Conservation (phyloP, 805 yeast genomes). For the Sugiyamaella qingdaonensis region DNA sequence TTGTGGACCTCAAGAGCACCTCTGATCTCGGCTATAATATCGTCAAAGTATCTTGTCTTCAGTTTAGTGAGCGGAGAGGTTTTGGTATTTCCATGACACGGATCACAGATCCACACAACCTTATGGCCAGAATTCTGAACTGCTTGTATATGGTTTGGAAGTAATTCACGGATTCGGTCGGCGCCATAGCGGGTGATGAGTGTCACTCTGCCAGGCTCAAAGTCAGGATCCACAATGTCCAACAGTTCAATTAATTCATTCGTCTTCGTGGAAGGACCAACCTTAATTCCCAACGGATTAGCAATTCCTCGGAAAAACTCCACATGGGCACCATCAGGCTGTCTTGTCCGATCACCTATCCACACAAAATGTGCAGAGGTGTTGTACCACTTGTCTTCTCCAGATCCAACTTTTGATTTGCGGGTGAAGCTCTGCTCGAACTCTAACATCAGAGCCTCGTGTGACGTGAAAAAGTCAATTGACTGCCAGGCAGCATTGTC, state of each 20-base stretch:
- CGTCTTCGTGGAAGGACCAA: slow-evolving; percentile 40
- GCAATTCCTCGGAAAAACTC: slow-evolving; percentile 41
- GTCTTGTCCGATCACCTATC: slow-evolving; percentile 44
- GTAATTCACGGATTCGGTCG: slow-evolving; percentile 31
- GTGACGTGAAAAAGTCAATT: slow-evolving; percentile 39
- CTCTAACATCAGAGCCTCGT: slow-evolving; percentile 40
- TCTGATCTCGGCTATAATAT: slow-evolving; percentile 37
- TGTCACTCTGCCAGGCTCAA: slow-evolving; percentile 38
- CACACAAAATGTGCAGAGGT: slow-evolving; percentile 42
- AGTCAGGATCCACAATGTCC: slow-evolving; percentile 39
- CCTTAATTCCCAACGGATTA: slow-evolving; percentile 43
- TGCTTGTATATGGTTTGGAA: slow-evolving; percentile 39
- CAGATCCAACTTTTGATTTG: slow-evolving; percentile 12
- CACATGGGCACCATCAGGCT: slow-evolving; percentile 43
- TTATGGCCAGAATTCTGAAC: slow-evolving; percentile 36
- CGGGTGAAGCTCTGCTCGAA: slow-evolving; percentile 41
- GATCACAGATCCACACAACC: slow-evolving; percentile 43
- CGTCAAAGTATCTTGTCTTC: slow-evolving; percentile 42
- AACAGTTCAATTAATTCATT: slow-evolving; percentile 36
- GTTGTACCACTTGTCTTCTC: slow-evolving; percentile 32
- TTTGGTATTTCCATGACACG: slow-evolving; percentile 44
- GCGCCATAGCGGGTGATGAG: slow-evolving; percentile 41
- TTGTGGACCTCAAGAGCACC: slow-evolving; percentile 36
- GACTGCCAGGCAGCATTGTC: slow-evolving; percentile 24
- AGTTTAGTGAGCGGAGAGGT: slow-evolving; percentile 36